Percentiles rank a stretch among this genome's conserved stretches.
Evolutionary conservation across 2,329 filamentous ascomycete species (phyloP).

Genomic region (Venturia nashicola): DNA sequence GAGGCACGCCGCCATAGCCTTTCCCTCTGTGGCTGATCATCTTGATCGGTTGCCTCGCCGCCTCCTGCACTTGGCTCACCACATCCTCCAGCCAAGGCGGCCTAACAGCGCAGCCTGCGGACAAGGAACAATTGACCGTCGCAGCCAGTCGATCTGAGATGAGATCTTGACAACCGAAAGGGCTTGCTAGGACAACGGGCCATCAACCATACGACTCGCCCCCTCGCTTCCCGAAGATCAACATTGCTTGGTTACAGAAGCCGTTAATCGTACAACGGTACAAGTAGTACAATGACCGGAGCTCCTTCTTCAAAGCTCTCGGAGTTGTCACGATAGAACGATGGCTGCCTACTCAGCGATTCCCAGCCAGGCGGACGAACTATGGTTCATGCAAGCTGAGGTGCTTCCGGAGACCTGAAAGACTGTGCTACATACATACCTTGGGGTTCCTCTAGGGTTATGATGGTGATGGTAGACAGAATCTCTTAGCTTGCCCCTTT

Average conservation of each 20-base stretch:
- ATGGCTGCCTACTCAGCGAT: background rate
- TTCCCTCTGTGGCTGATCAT: background rate
- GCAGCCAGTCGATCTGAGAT: slow-evolving; percentile 2
- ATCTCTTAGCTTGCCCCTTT: background rate
- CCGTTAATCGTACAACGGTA: background rate
- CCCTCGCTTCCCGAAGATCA: background rate
- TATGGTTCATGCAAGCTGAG: slow-evolving; percentile 8
- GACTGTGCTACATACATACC: background rate
- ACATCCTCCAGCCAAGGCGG: background rate
- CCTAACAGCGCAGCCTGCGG: background rate
- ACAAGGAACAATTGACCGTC: background rate
- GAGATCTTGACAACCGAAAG: slow-evolving; percentile 3
- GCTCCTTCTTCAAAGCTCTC: background rate
- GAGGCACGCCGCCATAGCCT: background rate
- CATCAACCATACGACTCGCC: background rate
- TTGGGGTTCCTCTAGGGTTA: background rate
- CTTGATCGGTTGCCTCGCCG: slow-evolving; percentile 1
- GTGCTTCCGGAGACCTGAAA: background rate
- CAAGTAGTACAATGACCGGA: background rate
- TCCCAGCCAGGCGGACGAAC: slow-evolving; percentile 2
- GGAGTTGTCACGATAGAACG: background rate
- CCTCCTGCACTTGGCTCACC: background rate
- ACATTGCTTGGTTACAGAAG: background rate
- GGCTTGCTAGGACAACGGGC: background rate
- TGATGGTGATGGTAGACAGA: background rate